phyloP scores from a whole-genome alignment of 176 grass and related monocot genomes.

The Carex littledalei region DNA sequence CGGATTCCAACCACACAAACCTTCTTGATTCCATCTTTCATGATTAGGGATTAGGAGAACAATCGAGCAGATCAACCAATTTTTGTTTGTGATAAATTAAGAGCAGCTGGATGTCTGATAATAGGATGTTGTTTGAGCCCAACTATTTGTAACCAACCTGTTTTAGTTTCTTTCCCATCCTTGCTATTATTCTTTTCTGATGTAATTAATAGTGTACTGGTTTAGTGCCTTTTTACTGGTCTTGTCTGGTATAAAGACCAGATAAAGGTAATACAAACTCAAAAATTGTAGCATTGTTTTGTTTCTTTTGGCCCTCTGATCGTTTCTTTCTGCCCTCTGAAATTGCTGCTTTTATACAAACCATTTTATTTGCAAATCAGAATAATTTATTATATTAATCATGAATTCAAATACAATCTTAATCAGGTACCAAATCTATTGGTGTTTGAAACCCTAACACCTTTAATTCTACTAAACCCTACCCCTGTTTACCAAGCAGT shows the following conservation, averaged over 20 bases:
- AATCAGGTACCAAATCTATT: background rate
- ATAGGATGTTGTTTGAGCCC: background rate
- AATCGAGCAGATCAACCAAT: background rate
- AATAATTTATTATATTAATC: background rate
- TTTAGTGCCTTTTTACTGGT: background rate
- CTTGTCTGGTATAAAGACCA: background rate
- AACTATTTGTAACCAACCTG: background rate
- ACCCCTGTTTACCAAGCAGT: background rate
- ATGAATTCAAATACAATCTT: background rate
- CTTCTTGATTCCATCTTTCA: conserved; percentile 1
- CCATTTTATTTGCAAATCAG: background rate
- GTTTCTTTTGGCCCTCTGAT: background rate
- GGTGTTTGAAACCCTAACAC: background rate
- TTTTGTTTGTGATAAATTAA: background rate
- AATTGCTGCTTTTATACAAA: background rate
- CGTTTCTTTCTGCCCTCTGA: background rate
- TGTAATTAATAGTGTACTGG: background rate
- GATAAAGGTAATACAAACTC: background rate
- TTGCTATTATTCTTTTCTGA: background rate
- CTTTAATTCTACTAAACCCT: too few species aligned
- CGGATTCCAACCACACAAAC: background rate
- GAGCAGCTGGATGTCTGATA: background rate
- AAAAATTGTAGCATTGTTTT: background rate
- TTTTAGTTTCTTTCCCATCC: background rate
- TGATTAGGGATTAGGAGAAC: background rate